Evolutionary conservation across 1,139 yeast species (phyloP), one percentile per base, ranked within the genome.

Genomic region (Candida sp.): DNA sequence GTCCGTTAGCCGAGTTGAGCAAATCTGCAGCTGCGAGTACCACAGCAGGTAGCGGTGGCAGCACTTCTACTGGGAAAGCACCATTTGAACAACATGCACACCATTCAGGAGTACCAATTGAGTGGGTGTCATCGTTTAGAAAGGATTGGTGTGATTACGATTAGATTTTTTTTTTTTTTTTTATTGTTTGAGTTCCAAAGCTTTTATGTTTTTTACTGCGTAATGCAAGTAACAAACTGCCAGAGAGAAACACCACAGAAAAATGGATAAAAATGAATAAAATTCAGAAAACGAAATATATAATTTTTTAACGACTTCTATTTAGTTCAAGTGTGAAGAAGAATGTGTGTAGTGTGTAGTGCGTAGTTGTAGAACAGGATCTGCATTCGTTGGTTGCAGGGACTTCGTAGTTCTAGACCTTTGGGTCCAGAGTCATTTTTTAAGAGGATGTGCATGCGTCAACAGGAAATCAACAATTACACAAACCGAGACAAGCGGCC

Each of bases 71-170:
- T 34, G 38, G 17, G 6, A 38, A 38, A 11, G 22, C 31, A n/a
- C 42, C 28, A 5, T 38, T 38, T 26, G 32, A 38, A 38, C 42
- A 38, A 25, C 42, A 38, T 38, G 12, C 42, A 7, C 42, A 38
- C 12, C 42, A 25, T 25, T 26, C 42, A 38, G 42, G 42, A 7
- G 46, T 43, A 34, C 49, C 49, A 6, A 25, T 51, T 23, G 54
- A 52, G 27, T 52, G 55, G 55, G 39, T 51, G 12, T 44, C 55
- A 6, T 38, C 53, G 7, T 69, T 65, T 55, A 69, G 69, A 53
- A 66, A 63, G 54, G 66, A 68, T 49, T 72, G 77, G 72, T 65
- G 69, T 48, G 72, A 68, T 54, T 72, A 69, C 51, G 77, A 71
- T 48, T 66, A 50, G 40, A 42, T 27, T 23, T 32, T 3, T 22